Evolutionary conservation across 2,329 filamentous ascomycete genomes (phyloP).

Genomic region (Xylariaceae sp.): DNA sequence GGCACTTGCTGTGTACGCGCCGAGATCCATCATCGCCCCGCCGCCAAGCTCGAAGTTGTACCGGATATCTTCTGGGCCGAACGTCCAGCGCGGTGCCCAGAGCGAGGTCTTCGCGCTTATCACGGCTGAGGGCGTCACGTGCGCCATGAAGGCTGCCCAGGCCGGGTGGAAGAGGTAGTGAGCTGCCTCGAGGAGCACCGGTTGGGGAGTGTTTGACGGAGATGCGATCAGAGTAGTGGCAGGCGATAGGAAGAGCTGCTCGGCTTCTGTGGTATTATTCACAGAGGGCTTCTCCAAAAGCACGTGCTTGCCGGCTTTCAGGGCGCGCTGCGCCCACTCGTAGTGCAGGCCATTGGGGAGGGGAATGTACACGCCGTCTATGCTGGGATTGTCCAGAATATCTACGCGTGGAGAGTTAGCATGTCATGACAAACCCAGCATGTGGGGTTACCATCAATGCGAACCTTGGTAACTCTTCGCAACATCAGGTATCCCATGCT

Average conservation of each 20-base stretch:
- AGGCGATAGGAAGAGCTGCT: conserved; percentile 49
- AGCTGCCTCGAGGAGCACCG: conserved; percentile 59
- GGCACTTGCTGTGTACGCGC: conserved; percentile 42
- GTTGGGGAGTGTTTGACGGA: conserved; percentile 42
- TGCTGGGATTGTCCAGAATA: conserved; percentile 48
- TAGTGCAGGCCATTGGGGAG: conserved; percentile 51
- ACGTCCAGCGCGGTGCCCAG: conserved; percentile 39
- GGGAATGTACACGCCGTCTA: conserved; percentile 58
- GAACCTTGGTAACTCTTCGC: conserved; percentile 55
- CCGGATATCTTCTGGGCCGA: conserved; percentile 49
- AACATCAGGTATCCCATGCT: conserved; percentile 57
- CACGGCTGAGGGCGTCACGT: conserved; percentile 48
- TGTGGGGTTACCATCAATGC: neutral
- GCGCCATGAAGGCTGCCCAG: conserved; percentile 49
- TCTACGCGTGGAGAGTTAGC: conserved; percentile 30
- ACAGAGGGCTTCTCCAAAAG: conserved; percentile 60
- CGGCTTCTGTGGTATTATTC: conserved; percentile 53
- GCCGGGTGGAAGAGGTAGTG: conserved; percentile 58
- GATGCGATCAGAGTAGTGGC: conserved; percentile 40
- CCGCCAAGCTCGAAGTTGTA: conserved; percentile 51
- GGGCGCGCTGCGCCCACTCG: conserved; percentile 55
- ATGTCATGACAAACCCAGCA: neutral
- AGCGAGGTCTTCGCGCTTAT: conserved; percentile 41
- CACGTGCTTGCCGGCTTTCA: conserved; percentile 59
- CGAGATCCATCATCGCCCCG: conserved; percentile 47